A percentile compares a stretch with the other conserved stretches of the same genome.
Evolutionary conservation across 1,284 basidiomycete species (phyloP).

Genomic region (Filobasidium uniguttulatum): DNA sequence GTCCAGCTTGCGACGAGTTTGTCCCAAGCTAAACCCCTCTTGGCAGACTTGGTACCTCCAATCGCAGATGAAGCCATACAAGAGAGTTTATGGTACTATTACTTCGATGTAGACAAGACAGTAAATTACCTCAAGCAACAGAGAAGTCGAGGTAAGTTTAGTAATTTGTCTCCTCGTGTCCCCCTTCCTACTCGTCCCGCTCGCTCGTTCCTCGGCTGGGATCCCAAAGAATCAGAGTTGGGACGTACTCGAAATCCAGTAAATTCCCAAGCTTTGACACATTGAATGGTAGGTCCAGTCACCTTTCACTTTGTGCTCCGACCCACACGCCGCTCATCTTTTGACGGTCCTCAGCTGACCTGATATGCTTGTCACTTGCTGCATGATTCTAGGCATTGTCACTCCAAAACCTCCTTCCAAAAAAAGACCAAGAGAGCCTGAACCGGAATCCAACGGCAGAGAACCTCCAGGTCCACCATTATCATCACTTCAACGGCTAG

Average conservation of each 20-base stretch:
- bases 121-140: constrained; percentile 52
- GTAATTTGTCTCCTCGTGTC: background rate
- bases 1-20: constrained; percentile 59
- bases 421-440: too few species aligned
- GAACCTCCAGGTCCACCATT: constrained; percentile 46
- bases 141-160: constrained; percentile 58
- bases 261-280: background rate
- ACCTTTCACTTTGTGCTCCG: background rate
- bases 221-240: too few species aligned
- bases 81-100: constrained; percentile 74
- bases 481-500: constrained; percentile 54
- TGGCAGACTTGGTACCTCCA: constrained; percentile 57
- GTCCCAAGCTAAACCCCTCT: constrained; percentile 49
- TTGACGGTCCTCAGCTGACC: constrained; percentile 4
- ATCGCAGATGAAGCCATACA: constrained; percentile 62
- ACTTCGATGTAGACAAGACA: constrained; percentile 71
- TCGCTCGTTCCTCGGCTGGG: background rate
- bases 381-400: constrained; percentile 5
- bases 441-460: constrained; percentile 2
- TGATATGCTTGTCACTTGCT: background rate
- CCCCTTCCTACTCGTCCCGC: background rate
- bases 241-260: too few species aligned
- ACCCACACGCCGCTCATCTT: too few species aligned
- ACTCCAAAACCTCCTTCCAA: constrained; percentile 7
- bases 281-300: background rate